Evolutionary conservation across 352 stramenopile genomes (phyloP), one percentile per base, ranked within the genome.

Genomic region (Plasmopara muralis): DNA sequence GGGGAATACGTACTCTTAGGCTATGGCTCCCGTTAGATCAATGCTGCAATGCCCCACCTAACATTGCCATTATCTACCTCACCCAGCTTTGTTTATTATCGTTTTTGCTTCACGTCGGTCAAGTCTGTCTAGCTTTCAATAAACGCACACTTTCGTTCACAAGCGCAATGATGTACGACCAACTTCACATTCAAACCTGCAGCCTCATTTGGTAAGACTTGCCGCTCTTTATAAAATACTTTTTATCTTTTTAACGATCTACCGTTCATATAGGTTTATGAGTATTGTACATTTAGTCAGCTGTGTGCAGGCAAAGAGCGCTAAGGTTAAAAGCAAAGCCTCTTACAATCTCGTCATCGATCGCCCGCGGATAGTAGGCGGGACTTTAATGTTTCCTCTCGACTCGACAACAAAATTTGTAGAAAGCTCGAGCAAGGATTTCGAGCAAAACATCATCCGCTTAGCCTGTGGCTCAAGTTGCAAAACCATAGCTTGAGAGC

Each of bases 271-370:
- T 41, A 67, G 60, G 60, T 64, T 60, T 12, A 15, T 54, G 5
- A 56, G 60, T 28, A 60, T 54, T 9, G 50, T 67, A 0, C 53
- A 60, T n/a, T 37, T 67, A 8, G 39, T 55, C n/a, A 29, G 18
- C n/a, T 33, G 20, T n/a, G 31, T 40, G 13, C 44, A 49, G 29
- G 43, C 53, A 31, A 53, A 49, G 49, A 29, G 41, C 14, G n/a
- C 14, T 35, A 35, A 14, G 10, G 5, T 50, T 1, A 47, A 25
- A 6, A 34, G 10, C 12, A 18, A 29, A 29, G 42, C 55, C 9
- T 18, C 6, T 6, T 60, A 57, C 37, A 60, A 57, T 20, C 55
- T 68, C 35, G 42, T 64, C 18, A 45, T 68, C 28, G 45, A 64
- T 30, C 55, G 60, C 31, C 50, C 55, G 15, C 60, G 50, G n/a